Evolutionary conservation across 2,329 filamentous ascomycete species (phyloP).

Genomic region (Fusarium anguioides): DNA sequence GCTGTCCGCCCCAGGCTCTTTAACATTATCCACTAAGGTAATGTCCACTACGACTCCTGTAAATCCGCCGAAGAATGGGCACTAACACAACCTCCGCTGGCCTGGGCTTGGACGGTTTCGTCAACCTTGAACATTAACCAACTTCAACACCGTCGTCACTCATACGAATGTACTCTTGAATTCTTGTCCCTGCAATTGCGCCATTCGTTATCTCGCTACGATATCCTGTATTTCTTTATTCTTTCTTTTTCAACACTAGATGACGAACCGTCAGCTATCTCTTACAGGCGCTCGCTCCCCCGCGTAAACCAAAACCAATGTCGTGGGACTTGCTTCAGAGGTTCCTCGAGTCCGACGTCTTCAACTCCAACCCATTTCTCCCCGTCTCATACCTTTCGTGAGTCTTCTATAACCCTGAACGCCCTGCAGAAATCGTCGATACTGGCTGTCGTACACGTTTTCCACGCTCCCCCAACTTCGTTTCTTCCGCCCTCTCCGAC

Average conservation of each 20-base stretch:
- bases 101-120: constrained; percentile 16
- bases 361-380: constrained; percentile 90
- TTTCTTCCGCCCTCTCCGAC: constrained; percentile 30
- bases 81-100: neutral
- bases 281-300: constrained; percentile 47
- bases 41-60: constrained; percentile 37
- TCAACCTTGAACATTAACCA: constrained; percentile 26
- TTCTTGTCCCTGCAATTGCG: constrained; percentile 3
- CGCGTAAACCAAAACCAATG: constrained; percentile 65
- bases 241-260: constrained; percentile 46
- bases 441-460: neutral
- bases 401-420: constrained; percentile 52
- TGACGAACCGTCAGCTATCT: constrained; percentile 52
- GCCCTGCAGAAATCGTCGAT: neutral
- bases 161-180: constrained; percentile 34
- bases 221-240: constrained; percentile 19
- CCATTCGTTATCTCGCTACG: constrained; percentile 1
- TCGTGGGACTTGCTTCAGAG: constrained; percentile 90
- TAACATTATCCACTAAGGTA: constrained; percentile 33
- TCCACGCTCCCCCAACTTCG: neutral
- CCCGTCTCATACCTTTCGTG: constrained; percentile 90
- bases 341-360: constrained; percentile 93
- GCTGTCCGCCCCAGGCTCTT: constrained; percentile 8
- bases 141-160: constrained; percentile 17
- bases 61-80: constrained; percentile 23